Percentiles rank a stretch among this genome's conserved stretches.
Evolutionary conservation across 805 yeast species (phyloP).

Genomic region (Lachancea quebecensis): DNA sequence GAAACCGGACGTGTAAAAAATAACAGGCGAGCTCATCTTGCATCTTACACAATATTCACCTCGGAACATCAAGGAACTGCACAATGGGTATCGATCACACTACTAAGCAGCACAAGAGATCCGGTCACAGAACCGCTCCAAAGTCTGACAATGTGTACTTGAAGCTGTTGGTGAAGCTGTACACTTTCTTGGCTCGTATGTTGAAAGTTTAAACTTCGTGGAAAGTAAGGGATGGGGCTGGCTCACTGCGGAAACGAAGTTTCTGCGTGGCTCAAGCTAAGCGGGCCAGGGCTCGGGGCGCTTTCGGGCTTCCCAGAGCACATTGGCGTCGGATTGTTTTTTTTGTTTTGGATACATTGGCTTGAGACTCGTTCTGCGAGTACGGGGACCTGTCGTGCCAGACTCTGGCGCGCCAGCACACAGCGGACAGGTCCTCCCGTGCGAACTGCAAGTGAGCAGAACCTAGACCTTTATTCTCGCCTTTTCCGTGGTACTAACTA

Average conservation of each 20-base stretch:
- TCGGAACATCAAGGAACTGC: background rate
- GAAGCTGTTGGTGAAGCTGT: constrained; percentile 93
- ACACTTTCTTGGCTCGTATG: constrained; percentile 99
- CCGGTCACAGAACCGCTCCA: constrained; percentile 98
- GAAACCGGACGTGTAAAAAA: too few relatives aligned
- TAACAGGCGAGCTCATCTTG: too few relatives aligned
- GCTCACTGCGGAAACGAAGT: constrained; percentile 6
- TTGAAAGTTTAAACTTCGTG: constrained; percentile 27
- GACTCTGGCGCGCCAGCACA: constrained; percentile 8
- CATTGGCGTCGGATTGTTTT: background rate
- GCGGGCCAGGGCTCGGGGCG: background rate
- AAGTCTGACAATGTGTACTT: constrained; percentile 99
- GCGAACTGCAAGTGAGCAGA: constrained; percentile 43
- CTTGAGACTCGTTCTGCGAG: constrained; percentile 10
- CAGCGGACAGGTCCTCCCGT: constrained; percentile 2
- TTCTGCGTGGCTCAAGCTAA: constrained; percentile 2
- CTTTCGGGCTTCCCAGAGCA: too few relatives aligned
- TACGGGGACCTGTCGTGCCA: constrained; percentile 6
- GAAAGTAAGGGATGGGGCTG: constrained; percentile 12
- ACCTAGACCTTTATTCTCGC: constrained; percentile 17
- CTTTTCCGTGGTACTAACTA: constrained; percentile 33
- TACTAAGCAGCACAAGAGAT: constrained; percentile 91
- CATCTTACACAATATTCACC: background rate
- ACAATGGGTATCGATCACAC: constrained; percentile 97
- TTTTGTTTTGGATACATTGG: background rate